Percentiles rank a stretch among this genome's conserved stretches.
phyloP scores from a whole-genome alignment of 805 yeast genomes.

The Zygotorulaspora florentina region DNA sequence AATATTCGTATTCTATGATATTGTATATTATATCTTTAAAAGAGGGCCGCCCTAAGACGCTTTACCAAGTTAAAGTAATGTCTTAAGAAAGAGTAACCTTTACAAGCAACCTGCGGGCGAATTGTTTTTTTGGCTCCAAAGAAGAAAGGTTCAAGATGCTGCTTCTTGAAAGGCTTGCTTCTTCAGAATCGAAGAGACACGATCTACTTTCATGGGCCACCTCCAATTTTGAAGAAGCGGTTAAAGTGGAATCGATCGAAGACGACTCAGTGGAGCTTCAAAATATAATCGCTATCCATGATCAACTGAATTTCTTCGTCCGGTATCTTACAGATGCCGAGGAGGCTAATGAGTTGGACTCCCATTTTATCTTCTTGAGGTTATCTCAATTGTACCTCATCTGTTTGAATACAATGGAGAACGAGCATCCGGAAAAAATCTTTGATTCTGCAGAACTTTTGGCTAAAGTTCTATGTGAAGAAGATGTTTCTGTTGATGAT shows the following conservation, averaged over 20 bases:
- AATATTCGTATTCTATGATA: too few species aligned
- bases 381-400: constrained; percentile 22
- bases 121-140: too few species aligned
- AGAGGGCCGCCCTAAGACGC: too few species aligned
- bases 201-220: constrained; percentile 25
- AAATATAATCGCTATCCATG: constrained; percentile 2
- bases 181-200: constrained; percentile 19
- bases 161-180: constrained; percentile 5
- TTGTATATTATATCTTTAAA: too few species aligned
- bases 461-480: constrained; percentile 29
- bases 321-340: constrained; percentile 12
- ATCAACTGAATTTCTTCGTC: constrained; percentile 15
- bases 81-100: too few species aligned
- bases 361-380: constrained; percentile 22
- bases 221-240: constrained; percentile 13
- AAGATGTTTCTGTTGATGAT: constrained; percentile 17
- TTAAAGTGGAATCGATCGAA: constrained; percentile 2
- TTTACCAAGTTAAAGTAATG: too few species aligned
- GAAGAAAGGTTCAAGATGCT: not conserved
- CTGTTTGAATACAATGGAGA: constrained; percentile 14
- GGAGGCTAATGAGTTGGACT: constrained; percentile 15
- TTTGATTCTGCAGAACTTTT: constrained; percentile 30
- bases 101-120: too few species aligned
- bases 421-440: constrained; percentile 21
- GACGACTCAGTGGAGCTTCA: constrained; percentile 4